Evolutionary conservation across 306 rosid species (phyloP), one percentile per base, ranked within the genome.

Genomic region (Coriaria nepalensis): DNA sequence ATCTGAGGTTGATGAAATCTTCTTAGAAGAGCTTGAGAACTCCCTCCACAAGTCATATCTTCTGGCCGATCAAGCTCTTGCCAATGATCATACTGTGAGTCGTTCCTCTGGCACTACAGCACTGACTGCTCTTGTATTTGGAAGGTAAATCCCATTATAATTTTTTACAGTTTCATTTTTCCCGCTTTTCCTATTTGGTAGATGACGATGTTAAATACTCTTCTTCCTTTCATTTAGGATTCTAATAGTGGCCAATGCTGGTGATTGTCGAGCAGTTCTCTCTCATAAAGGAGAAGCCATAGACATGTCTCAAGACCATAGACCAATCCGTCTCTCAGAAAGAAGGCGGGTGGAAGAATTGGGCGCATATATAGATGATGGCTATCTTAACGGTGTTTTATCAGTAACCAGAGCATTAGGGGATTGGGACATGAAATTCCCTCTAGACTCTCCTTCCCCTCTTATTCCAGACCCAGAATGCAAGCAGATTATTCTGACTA

Each of bases 201-300:
- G 20, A 11, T 48, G 10, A 67, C 37, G 3, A 20, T 20, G 32
- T 38, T 41, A 35, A 34, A 9, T n/a, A 9, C 20, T 36, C 10
- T 13, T 37, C 9, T 2, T 12, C 45, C 15, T 53, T 29, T 72
- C 40, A 65, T 62, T 14, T 72, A 90, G 98, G 74, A 72, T 70
- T 63, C 73, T 90, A 60, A 73, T 85, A 92, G 98, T 90, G 60
- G 98, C 98, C 12, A 90, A 88, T 68, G 80, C 83, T 33, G 97
- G 97, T 43, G 97, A 88, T 59, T 88, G 97, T 68, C 81, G 97
- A 59, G 98, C 95, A n/a, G 94, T 90, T 64, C 94, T 90, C 13
- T 68, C 84, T 45, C 79, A 76, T 34, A 85, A 90, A 53, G 98
- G 98, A 50, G 76, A 81, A 79, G 98, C 98, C 43, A 68, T 90